Evolutionary conservation across 2,329 filamentous ascomycete species (phyloP).

Genomic region (Akanthomyces dipterigenus): DNA sequence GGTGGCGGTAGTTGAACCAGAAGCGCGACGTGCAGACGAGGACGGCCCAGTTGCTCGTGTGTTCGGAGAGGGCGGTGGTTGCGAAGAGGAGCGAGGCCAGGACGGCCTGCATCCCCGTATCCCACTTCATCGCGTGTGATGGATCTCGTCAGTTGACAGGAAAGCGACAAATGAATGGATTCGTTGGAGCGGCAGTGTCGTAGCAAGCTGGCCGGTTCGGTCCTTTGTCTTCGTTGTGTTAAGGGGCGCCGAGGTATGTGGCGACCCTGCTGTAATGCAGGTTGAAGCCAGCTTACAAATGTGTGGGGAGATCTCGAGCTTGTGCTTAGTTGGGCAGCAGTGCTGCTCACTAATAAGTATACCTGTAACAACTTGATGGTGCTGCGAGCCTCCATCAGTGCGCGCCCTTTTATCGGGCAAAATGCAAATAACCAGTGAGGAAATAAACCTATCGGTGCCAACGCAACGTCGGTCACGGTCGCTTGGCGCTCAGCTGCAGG

Average conservation of each 20-base stretch:
- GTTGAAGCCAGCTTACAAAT: conserved; percentile 9
- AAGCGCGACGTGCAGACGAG: conserved; percentile 97
- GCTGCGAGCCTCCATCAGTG: no score
- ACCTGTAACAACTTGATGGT: not conserved
- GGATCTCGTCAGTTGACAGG: not conserved
- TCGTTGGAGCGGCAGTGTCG: not conserved
- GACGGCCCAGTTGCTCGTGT: conserved; percentile 98
- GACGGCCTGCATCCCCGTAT: conserved; percentile 39
- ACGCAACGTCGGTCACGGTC: no score
- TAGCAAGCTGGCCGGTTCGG: not conserved
- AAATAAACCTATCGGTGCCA: no score
- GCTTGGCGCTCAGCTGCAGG: no score
- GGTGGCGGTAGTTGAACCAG: conserved; percentile 99
- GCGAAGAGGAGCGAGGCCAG: conserved; percentile 41
- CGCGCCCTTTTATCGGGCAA: no score
- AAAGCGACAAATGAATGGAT: not conserved
- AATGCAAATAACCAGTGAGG: no score
- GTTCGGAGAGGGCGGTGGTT: conserved; percentile 53
- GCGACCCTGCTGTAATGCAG: not conserved
- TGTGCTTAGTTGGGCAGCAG: not conserved
- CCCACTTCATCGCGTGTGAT: conserved; percentile 41
- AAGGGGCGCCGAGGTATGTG: conserved; percentile 1
- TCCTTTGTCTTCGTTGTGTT: not conserved
- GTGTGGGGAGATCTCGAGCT: not conserved
- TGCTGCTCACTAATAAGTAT: not conserved